These are phyloP conservation scores for Domatiomyces catenatus DNA, from an alignment of 2,329 filamentous ascomycete species.

Conservation along the genomic window DNA sequence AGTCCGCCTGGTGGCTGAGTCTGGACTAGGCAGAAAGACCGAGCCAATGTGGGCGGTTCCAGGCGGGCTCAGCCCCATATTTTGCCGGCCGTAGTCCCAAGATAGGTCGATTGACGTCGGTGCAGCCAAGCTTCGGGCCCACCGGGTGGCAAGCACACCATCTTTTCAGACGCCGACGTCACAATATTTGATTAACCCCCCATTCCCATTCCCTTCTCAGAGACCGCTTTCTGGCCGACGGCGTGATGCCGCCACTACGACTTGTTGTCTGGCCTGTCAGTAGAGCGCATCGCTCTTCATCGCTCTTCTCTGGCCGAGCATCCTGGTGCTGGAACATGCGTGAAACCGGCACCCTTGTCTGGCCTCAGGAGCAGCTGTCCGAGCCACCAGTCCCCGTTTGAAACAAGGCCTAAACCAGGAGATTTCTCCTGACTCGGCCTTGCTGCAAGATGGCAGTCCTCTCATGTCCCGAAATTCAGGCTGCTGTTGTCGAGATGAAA, in stretches of 20 bases:
- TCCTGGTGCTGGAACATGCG: not conserved
- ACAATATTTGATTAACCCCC: not conserved
- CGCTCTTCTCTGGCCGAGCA: not conserved
- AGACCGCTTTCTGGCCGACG: not conserved
- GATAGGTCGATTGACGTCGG: not conserved
- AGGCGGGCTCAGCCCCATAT: not conserved
- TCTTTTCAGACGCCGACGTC: not conserved
- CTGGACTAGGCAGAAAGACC: not conserved
- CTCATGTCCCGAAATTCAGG: too few relatives aligned
- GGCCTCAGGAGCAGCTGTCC: not conserved
- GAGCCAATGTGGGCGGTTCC: not conserved
- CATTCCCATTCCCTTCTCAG: too few relatives aligned
- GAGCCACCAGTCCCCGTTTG: not conserved
- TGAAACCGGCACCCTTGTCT: not conserved
- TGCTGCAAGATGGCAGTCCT: not conserved
- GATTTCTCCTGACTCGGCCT: not conserved
- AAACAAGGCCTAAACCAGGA: not conserved
- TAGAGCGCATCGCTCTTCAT: not conserved
- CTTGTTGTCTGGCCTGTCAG: not conserved
- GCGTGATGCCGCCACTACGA: too few relatives aligned
- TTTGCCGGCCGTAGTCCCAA: not conserved
- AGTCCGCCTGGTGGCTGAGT: not conserved
- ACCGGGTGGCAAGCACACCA: not conserved
- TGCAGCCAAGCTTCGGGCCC: not conserved
- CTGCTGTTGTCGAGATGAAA: too few relatives aligned